Evolutionary conservation across 108 stramenopile species (phyloP), one percentile per base, ranked within the genome.

Genomic region (Pinguiococcus pyrenoidosus): DNA sequence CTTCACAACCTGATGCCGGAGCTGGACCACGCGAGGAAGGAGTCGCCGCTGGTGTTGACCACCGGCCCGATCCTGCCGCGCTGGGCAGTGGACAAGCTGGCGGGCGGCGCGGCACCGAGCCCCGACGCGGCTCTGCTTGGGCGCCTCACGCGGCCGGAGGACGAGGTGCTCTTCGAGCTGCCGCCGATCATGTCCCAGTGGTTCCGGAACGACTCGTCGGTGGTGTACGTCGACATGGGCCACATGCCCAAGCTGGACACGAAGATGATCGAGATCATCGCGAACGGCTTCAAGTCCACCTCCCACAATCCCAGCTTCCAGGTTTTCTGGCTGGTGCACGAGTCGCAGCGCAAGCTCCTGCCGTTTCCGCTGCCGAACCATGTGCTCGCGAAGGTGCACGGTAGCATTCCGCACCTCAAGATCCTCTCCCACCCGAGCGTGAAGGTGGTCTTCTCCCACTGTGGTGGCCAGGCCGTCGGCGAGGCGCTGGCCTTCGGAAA

Each of bases 371-470:
- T 58, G 13, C 55, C 56, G 22, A 20, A 46, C 9, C 16, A 49
- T 3, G 37, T 62, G 49, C 49, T 49, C 14, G 48, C 58, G 3
- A 62, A 51, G 60, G 35, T 51, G 34, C 33, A 40, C 36, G 56
- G 49, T 3, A 49, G 55, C 20, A 34, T 57, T 2, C 28, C 55
- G 25, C 44, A 37, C 45, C 49, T 58, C 13, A 24, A 56, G 56
- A 58, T 43, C 1, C n/a, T 57, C 25, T 49, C 56, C 38, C 56
- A 62, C 23, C 56, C 56, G 4, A 27, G 29, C 20, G 56, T 62
- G 14, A 58, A 57, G 38, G 49, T 39, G 6, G 56, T 58, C 7
- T 49, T 62, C 18, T 51, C 49, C 24, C 60, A 62, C 60, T 62
- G 60, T 25, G 60, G 60, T 48, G 41, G 50, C 49, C 49, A 24